Evolutionary conservation across 1,284 basidiomycete species (phyloP).

Genomic region (Phylloporus sp.): DNA sequence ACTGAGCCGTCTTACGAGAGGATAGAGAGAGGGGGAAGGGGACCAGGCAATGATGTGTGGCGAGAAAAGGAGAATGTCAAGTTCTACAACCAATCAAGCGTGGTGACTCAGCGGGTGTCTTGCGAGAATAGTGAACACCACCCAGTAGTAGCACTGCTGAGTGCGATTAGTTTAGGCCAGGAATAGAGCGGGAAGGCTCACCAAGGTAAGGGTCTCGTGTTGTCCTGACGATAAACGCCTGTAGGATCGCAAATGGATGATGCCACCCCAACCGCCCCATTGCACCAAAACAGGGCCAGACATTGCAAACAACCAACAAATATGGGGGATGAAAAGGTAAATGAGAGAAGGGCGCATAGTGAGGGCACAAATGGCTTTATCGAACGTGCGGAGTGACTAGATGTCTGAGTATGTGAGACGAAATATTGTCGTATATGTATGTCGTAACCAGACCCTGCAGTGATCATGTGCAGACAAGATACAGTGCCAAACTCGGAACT

Average conservation of each 20-base stretch:
- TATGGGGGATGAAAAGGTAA: constrained; percentile 11
- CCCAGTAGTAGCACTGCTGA: constrained; percentile 62
- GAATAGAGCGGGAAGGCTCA: constrained; percentile 70
- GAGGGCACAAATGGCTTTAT: constrained; percentile 69
- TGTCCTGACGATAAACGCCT: constrained; percentile 61
- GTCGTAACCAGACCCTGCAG: constrained; percentile 53
- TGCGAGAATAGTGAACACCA: constrained; percentile 4
- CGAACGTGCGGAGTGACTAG: constrained; percentile 68
- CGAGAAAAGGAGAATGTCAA: constrained; percentile 64
- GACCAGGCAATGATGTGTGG: constrained; percentile 58
- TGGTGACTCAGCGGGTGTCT: not conserved
- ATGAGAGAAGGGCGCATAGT: constrained; percentile 51
- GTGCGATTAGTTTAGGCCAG: constrained; percentile 66
- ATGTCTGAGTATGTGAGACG: constrained; percentile 10
- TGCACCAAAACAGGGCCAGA: constrained; percentile 47
- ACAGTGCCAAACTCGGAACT: constrained; percentile 74
- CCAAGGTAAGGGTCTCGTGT: constrained; percentile 72
- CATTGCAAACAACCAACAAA: constrained; percentile 74
- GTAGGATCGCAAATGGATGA: constrained; percentile 69
- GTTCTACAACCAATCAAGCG: constrained; percentile 63
- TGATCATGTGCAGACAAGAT: constrained; percentile 74
- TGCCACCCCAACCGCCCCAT: constrained; percentile 55
- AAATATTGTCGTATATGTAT: not conserved
- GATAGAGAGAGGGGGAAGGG: too few species aligned
- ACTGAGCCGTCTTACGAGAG: not conserved